phyloP scores from a whole-genome alignment of 768 basidiomycete genomes.

The Boletus rubescentipes region DNA sequence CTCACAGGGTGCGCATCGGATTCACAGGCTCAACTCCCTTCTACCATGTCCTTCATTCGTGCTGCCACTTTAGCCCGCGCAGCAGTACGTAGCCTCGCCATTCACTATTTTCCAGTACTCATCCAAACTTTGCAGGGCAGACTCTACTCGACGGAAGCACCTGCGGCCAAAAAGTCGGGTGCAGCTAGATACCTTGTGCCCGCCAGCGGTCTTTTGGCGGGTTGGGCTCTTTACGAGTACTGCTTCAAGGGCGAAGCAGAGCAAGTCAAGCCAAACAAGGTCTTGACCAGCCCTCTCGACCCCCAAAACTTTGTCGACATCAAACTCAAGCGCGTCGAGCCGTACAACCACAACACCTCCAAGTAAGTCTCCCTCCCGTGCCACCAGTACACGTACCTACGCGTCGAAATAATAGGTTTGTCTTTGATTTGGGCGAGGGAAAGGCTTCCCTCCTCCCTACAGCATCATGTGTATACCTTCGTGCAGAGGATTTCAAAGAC shows the following conservation, averaged over 20 bases:
- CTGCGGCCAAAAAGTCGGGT: conserved; percentile 48
- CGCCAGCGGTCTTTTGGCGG: conserved; percentile 38
- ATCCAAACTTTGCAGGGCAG: conserved; percentile 33
- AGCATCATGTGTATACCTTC: conserved; percentile 76
- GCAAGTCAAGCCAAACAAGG: conserved; percentile 39
- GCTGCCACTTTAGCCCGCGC: conserved; percentile 41
- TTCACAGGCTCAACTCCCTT: no score
- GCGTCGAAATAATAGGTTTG: conserved; percentile 47
- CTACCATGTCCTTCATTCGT: conserved; percentile 45
- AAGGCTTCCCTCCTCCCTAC: conserved; percentile 77
- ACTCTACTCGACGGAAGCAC: conserved; percentile 45
- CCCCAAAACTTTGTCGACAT: conserved; percentile 76
- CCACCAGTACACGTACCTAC: background rate
- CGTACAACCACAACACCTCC: conserved; percentile 94
- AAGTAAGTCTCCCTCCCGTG: conserved; percentile 44
- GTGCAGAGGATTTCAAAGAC: conserved; percentile 68
- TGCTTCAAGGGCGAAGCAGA: conserved; percentile 33
- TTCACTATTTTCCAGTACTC: background rate
- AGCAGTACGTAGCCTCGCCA: conserved; percentile 38
- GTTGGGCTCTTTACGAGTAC: conserved; percentile 52
- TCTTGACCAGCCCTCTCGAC: conserved; percentile 68
- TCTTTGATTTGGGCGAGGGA: conserved; percentile 78
- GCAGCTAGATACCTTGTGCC: conserved; percentile 45
- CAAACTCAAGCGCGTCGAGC: conserved; percentile 74
- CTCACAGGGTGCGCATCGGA: no score